Base-by-base conservation (phyloP, 2,329 filamentous ascomycete species). In the Pestalotiopsis sp. region DNA sequence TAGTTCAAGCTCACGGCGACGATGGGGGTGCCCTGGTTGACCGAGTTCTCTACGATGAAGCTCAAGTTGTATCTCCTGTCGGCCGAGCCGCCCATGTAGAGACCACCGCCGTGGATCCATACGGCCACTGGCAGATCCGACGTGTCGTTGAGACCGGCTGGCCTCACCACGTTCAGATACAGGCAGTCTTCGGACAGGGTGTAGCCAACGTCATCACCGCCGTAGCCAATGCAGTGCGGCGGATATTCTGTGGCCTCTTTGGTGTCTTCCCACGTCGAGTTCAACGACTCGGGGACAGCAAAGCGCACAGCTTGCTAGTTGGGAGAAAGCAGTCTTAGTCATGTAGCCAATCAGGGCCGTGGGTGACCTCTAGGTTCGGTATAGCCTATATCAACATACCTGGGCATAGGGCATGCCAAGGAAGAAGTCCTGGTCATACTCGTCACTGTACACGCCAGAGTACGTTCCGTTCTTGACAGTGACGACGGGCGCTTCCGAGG, bases 11-110 rank as follows among this genome's bases (percentile, higher is more conserved):
- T 82, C 13, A 86, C 82, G 0, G 77, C 84, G 45, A 87, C 82
- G 68, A 87, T 81, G 0, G 83, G 84, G 61, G 81, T 83, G 66
- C 80, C 80, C 20, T 83, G 81, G 11, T 78, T 73, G 2, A 82
- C 79, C 1, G 82, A 80, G 59, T 83, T 81, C n/a, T 82, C 73
- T 3, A 91, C 85, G 63, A 91, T 85, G 70, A 84, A 87, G 25
- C 85, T 87, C 67, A 90, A 79, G 73, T 91, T 91, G 76, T 90
- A 91, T 36, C 87, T 82, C 27, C 82, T 74, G 67, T 87, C 85
- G 71, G 73, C 27, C 78, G 71, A 70, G 4, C 72, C 72, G 11
- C 75, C 76, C 68, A 71, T 68, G 58, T 67, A 68, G 23, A 77
- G 75, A 7, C 75, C 79, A 20, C 79, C 79, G 1, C 83, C 83